Base-by-base conservation (phyloP, 768 basidiomycete genomes). In the Tephrocybe sp. region DNA sequence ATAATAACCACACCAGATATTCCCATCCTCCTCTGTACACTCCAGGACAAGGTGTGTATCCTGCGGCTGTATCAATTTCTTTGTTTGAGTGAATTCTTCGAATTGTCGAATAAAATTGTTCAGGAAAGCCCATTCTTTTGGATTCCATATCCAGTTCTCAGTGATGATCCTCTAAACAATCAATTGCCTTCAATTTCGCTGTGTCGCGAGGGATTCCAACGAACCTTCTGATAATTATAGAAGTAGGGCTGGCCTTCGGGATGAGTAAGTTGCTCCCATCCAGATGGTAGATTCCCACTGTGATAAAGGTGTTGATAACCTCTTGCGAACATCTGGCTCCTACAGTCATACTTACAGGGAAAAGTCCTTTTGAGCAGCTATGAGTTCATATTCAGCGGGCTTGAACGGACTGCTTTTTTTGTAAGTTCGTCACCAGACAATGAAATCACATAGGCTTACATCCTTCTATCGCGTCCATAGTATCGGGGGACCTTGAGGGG, bases 201-300 rank as follows among this genome's bases (percentile, higher is more conserved):
- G 33, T 7, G 33, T 15, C 15, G 9, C 33, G 9, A 36, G 2
- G n/a, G n/a, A n/a, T 15, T 10, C 9, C 15, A 22, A 24, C 33
- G 18, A 3, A 46, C 50, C 45, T 51, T 51, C 11, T 15, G 18
- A 25, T 21, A 16, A 18, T 45, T 22, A 39, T 51, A 46, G 21
- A 51, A 51, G 22, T 51, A 51, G 7, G 50, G 50, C 24, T 45
- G 44, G 15, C 50, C 50, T 41, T 46, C 44, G 2, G 53, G 53
- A 41, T 54, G 53, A 1, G 30, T 54, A 4, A 37, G 5, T 42
- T 49, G 42, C 15, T 41, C 13, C 53, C 53, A 54, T 13, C 53
- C 53, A 3, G 24, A 1, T 13, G 53, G 48, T n/a, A 54, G 27
- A n/a, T 25, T 22, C 2, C 48, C 43, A 1, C 53, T 54, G 4